These are phyloP conservation scores for Cyathus striatus DNA, from an alignment of 768 basidiomycete species.

Conservation along the genomic window DNA sequence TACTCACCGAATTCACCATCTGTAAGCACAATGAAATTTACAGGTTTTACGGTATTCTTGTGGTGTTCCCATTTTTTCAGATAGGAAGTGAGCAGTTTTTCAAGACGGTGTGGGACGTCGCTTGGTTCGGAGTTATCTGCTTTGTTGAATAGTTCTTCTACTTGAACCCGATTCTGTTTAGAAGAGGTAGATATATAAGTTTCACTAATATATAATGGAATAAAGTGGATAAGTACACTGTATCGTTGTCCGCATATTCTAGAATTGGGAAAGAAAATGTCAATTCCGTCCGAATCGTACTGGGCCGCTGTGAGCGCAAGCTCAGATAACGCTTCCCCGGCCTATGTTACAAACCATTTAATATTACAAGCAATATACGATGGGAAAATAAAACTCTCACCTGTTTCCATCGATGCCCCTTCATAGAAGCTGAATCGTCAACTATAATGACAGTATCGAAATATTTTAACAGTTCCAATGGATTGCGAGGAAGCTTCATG, in stretches of 20 bases:
- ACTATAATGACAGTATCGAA: constrained; percentile 52
- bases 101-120: neutral
- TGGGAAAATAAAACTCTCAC: constrained; percentile 16
- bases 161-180: neutral
- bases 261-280: constrained; percentile 52
- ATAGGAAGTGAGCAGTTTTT: neutral
- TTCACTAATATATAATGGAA: no score
- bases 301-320: constrained; percentile 37
- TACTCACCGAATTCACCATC: constrained; percentile 50
- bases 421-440: constrained; percentile 54
- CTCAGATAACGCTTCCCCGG: constrained; percentile 32
- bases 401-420: constrained; percentile 38
- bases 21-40: constrained; percentile 52
- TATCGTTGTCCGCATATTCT: neutral
- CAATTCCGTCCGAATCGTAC: constrained; percentile 50
- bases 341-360: constrained; percentile 15
- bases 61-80: neutral
- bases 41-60: constrained; percentile 26
- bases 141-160: neutral
- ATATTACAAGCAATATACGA: neutral
- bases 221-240: neutral
- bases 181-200: neutral
- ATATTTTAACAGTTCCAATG: constrained; percentile 28
- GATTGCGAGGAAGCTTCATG: no score
- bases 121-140: neutral